Conservation (phyloP, 75 land plant species). For the Sequoia sempervirens region DNA sequence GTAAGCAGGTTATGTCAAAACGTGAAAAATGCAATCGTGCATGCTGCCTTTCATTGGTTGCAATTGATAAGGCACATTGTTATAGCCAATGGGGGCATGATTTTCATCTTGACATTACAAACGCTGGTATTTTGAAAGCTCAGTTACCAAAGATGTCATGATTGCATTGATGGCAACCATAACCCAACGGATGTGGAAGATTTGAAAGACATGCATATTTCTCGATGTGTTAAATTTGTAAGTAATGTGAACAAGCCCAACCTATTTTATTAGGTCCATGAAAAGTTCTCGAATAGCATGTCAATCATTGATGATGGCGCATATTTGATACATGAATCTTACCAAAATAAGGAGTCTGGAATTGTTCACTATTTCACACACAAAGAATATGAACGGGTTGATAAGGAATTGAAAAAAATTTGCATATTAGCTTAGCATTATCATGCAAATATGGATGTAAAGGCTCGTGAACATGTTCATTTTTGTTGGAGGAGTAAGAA, state of each 20-base stretch:
- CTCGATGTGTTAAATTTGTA: conserved; percentile 78
- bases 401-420: no score
- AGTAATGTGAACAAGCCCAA: conserved; percentile 93
- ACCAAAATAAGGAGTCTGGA: conserved; percentile 83
- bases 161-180: conserved; percentile 98
- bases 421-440: no score
- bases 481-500: no score
- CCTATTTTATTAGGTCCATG: conserved; percentile 88
- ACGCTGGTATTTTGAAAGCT: conserved; percentile 87
- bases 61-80: conserved; percentile 98
- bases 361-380: conserved; percentile 93
- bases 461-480: no score
- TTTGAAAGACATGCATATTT: conserved; percentile 86
- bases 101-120: conserved; percentile 94
- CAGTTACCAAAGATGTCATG: conserved; percentile 92
- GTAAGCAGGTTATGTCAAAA: conserved; percentile 97
- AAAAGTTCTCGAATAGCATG: conserved; percentile 60
- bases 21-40: conserved; percentile 91
- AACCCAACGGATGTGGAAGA: conserved; percentile 82
- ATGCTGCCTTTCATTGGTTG: conserved; percentile 83
- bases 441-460: no score
- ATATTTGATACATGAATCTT: conserved; percentile 57
- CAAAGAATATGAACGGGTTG: conserved; percentile 94
- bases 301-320: conserved; percentile 78
- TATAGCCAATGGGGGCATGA: conserved; percentile 99